A percentile compares a stretch with the other conserved stretches of the same genome.
These are phyloP conservation scores for Lichenothelia convexa DNA, from an alignment of 495 filamentous ascomycete genomes.

Conservation along the genomic window DNA sequence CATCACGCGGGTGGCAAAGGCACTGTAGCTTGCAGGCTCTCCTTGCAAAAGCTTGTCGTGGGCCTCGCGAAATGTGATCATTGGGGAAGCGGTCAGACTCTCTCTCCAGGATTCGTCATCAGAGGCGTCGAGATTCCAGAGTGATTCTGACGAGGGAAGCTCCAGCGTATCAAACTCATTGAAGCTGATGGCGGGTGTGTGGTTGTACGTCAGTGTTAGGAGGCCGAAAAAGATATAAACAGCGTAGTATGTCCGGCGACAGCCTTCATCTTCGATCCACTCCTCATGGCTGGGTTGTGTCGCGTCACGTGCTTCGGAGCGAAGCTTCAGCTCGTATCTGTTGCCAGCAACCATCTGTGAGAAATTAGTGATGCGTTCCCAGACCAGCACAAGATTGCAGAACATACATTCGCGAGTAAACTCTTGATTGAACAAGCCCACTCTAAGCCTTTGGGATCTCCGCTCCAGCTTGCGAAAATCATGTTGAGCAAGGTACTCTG, in stretches of 20 bases:
- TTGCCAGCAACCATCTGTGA: conserved; percentile 84
- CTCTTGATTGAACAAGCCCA: conserved; percentile 99
- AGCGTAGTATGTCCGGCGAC: conserved; percentile 93
- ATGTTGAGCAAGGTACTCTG: conserved; percentile 92
- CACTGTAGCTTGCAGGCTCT: conserved; percentile 80
- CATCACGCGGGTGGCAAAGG: conserved; percentile 93
- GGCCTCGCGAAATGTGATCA: conserved; percentile 76
- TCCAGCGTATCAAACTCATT: conserved; percentile 91
- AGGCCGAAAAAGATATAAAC: conserved; percentile 99
- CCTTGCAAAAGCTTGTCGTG: conserved; percentile 92
- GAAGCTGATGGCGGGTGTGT: conserved; percentile 92
- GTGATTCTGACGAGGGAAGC: conserved; percentile 78
- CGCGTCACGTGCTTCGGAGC: conserved; percentile 72
- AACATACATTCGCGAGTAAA: conserved; percentile 62
- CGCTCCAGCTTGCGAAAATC: conserved; percentile 99
- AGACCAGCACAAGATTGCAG: neutral
- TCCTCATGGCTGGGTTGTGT: conserved; percentile 60
- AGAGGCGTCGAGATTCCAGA: conserved; percentile 73
- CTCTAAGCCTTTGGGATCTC: conserved; percentile 89
- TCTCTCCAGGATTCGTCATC: conserved; percentile 78
- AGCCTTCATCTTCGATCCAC: conserved; percentile 95
- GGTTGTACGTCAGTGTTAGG: conserved; percentile 90
- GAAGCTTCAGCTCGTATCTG: conserved; percentile 83
- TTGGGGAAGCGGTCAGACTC: conserved; percentile 45
- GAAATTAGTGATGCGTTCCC: conserved; percentile 3